phyloP scores from a whole-genome alignment of 495 filamentous ascomycete species.

The Lophium mytilinum region DNA sequence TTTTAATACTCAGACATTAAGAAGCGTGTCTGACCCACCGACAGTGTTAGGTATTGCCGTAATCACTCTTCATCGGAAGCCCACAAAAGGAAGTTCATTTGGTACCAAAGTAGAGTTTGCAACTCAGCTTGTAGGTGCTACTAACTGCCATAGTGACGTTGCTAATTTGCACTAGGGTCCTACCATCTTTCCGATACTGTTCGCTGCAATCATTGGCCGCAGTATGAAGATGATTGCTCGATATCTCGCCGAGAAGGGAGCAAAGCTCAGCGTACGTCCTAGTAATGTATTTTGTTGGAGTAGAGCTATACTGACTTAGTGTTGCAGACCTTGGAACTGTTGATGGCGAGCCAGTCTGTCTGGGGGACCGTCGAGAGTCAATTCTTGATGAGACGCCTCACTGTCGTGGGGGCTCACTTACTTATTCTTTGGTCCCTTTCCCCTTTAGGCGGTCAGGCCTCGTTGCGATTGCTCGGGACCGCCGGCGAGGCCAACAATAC shows the following conservation, averaged over 20 bases:
- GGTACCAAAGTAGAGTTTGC: conserved; percentile 15
- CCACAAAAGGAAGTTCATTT: conserved; percentile 13
- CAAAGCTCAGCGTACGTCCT: conserved; percentile 15
- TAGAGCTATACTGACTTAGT: background rate
- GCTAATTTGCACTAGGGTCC: conserved; percentile 16
- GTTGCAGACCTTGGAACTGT: conserved; percentile 12
- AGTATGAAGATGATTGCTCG: conserved; percentile 19
- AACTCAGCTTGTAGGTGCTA: conserved; percentile 11
- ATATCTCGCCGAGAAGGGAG: conserved; percentile 17
- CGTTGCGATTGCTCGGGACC: conserved; percentile 16
- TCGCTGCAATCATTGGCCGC: conserved; percentile 20
- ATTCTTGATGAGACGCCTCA: conserved; percentile 15
- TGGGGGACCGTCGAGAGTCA: conserved; percentile 24
- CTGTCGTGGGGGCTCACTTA: conserved; percentile 20
- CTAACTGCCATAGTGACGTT: background rate
- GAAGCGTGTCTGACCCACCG: background rate
- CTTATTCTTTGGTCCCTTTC: conserved; percentile 24
- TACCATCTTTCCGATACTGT: conserved; percentile 25
- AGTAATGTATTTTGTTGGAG: background rate
- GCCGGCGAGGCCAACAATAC: background rate
- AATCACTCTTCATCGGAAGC: conserved; percentile 10
- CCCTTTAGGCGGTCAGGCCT: conserved; percentile 24
- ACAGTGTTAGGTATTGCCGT: conserved; percentile 17
- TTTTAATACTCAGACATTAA: background rate
- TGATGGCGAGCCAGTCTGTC: conserved; percentile 23